Percentiles rank a stretch among this genome's conserved stretches.
These are phyloP conservation scores for Beauveria brongniartii DNA, from an alignment of 2,329 filamentous ascomycete genomes.

Conservation along the genomic window DNA sequence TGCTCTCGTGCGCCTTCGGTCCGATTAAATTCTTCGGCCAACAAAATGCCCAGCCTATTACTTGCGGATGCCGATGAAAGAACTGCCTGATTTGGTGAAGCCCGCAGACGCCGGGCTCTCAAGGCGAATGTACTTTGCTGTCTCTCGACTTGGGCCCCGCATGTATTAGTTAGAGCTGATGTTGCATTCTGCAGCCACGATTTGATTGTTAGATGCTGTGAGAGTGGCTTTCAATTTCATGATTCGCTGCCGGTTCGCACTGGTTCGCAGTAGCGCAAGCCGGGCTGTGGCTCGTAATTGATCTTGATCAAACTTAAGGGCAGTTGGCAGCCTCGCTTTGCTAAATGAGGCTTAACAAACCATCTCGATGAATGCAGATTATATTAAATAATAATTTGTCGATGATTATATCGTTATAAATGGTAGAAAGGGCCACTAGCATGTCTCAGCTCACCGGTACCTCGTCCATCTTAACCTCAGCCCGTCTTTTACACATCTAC, in stretches of 20 bases:
- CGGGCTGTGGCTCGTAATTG: no score
- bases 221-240: background rate
- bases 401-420: no score
- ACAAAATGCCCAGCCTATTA: background rate
- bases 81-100: background rate
- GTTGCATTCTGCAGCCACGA: background rate
- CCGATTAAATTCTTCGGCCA: background rate
- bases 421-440: no score
- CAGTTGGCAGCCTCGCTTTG: no score
- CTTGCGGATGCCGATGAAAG: background rate
- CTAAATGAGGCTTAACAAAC: no score
- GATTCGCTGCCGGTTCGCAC: background rate
- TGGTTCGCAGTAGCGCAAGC: background rate
- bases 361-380: no score
- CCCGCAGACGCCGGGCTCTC: background rate
- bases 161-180: background rate
- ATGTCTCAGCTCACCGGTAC: background rate
- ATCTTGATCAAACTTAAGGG: no score
- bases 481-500: background rate
- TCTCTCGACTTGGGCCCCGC: background rate
- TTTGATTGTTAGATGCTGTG: background rate
- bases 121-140: background rate
- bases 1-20: background rate
- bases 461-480: background rate
- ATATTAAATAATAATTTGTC: no score